phyloP scores from a whole-genome alignment of 441 rosid species.

The Arabidopsis lyrata region DNA sequence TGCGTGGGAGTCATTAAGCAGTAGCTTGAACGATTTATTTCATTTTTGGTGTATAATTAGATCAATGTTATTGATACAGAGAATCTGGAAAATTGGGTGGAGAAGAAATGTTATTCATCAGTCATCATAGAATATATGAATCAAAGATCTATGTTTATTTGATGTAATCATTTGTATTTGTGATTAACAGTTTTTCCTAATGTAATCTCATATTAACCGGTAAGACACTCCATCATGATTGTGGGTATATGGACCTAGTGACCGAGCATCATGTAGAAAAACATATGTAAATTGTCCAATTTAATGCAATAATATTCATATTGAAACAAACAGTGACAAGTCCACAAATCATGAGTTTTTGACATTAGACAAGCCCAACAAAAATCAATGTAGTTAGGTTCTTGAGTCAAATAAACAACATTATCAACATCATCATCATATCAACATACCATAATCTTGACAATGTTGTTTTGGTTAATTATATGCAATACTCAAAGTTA shows the following conservation, averaged over 20 bases:
- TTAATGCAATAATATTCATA: neutral
- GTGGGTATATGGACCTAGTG: too few species aligned
- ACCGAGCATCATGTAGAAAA: too few species aligned
- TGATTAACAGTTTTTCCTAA: neutral
- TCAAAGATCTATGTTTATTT: conserved; percentile 9
- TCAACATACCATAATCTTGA: too few species aligned
- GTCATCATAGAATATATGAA: neutral
- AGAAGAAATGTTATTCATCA: conserved; percentile 7
- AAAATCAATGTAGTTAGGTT: neutral
- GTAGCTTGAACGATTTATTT: neutral
- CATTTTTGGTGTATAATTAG: neutral
- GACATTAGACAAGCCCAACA: neutral
- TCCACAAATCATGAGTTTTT: neutral
- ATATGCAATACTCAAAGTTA: too few species aligned
- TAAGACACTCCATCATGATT: neutral
- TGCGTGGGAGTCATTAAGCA: conserved; percentile 46
- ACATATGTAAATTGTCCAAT: too few species aligned
- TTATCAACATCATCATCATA: too few species aligned
- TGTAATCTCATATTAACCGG: conserved; percentile 8
- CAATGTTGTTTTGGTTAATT: neutral
- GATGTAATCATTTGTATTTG: conserved; percentile 24
- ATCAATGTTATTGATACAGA: neutral
- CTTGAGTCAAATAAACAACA: neutral
- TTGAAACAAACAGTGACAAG: neutral
- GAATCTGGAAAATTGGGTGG: neutral